Conservation (phyloP, 306 rosid genomes). For the Clitoria ternatea region DNA sequence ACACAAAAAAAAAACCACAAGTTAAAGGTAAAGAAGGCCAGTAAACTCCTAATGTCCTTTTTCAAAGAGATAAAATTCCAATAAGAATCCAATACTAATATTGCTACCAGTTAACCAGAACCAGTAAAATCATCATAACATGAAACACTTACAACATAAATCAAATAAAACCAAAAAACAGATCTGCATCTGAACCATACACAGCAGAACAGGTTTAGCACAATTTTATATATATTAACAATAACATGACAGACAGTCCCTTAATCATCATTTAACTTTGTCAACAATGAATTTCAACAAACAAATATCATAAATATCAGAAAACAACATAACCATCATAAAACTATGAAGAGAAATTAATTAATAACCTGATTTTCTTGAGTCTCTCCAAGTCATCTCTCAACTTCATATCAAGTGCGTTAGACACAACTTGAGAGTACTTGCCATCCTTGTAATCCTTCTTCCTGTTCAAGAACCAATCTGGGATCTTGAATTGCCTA, state of each 20-base stretch:
- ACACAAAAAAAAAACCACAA: neutral
- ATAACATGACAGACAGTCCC: too few species aligned
- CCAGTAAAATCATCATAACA: neutral
- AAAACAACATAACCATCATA: neutral
- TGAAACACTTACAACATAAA: neutral
- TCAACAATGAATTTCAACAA: neutral
- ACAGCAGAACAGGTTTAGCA: neutral
- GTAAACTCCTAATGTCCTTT: neutral
- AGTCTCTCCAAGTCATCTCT: slow-evolving; percentile 55
- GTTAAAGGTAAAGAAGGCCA: neutral
- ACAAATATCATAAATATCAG: neutral
- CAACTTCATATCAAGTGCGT: slow-evolving; percentile 46
- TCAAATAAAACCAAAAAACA: neutral
- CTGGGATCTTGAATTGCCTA: slow-evolving; percentile 48
- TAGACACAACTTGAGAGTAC: slow-evolving; percentile 47
- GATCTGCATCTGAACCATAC: neutral
- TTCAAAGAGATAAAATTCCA: neutral
- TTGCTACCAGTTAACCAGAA: neutral
- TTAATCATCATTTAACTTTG: neutral
- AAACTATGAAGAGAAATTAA: neutral
- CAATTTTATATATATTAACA: neutral
- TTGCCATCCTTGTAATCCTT: slow-evolving; percentile 60
- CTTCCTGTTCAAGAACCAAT: slow-evolving; percentile 52
- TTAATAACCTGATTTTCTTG: slow-evolving; percentile 45
- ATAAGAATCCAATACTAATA: neutral